Percentiles rank a stretch among this genome's conserved stretches.
These are phyloP conservation scores for Epichloe uncinata DNA, from an alignment of 2,329 filamentous ascomycete species.

Conservation along the genomic window DNA sequence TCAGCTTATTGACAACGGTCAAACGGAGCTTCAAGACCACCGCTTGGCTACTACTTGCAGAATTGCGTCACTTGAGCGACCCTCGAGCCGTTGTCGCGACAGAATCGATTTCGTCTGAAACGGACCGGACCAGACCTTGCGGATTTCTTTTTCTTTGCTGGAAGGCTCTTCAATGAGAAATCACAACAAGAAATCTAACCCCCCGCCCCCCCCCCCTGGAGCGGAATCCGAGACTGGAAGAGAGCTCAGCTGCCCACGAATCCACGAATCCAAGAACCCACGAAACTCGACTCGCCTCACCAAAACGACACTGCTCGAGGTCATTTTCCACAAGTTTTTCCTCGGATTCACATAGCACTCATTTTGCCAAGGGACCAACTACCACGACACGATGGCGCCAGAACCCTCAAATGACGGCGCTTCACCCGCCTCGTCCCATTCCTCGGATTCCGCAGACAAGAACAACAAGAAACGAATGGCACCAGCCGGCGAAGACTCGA, in stretches of 20 bases:
- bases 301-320: too few species aligned
- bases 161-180: constrained; percentile 1
- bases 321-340: too few species aligned
- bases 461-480: constrained; percentile 21
- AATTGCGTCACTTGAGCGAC: background rate
- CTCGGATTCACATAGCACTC: background rate
- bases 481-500: constrained; percentile 14
- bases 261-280: background rate
- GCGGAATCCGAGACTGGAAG: background rate
- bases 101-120: background rate
- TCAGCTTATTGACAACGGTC: background rate
- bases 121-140: too few species aligned
- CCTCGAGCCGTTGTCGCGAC: background rate
- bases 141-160: background rate
- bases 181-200: background rate
- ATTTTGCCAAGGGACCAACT: background rate
- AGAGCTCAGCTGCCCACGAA: background rate
- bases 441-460: constrained; percentile 14
- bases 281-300: too few species aligned
- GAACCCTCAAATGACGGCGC: constrained; percentile 14
- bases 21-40: background rate
- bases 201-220: background rate
- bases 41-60: background rate
- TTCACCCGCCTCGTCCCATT: constrained; percentile 17
- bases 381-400: constrained; percentile 7